These are phyloP conservation scores for Sisymbrium altissimum DNA, from an alignment of 345 rosid genomes.

Conservation along the genomic window DNA sequence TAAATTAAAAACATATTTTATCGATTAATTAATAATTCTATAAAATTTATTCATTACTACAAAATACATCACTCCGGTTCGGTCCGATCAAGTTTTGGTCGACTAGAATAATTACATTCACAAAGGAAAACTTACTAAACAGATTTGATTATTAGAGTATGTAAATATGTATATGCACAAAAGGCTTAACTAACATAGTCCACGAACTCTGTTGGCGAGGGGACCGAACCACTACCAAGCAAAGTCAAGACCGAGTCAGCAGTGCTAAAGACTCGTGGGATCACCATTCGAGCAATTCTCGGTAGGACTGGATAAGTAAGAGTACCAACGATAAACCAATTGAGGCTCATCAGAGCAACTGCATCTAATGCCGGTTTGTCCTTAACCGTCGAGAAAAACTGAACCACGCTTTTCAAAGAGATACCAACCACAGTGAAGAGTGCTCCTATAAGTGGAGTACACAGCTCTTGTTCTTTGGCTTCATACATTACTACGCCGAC, in stretches of 20 bases:
- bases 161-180: neutral
- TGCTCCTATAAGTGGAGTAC: conserved; percentile 75
- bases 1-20: too few species aligned
- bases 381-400: conserved; percentile 57
- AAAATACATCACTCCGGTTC: neutral
- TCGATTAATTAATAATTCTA: too few species aligned
- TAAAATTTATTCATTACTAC: too few species aligned
- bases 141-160: neutral
- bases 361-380: conserved; percentile 77
- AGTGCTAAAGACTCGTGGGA: conserved; percentile 16
- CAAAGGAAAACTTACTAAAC: neutral
- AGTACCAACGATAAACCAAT: conserved; percentile 77
- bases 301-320: conserved; percentile 72
- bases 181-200: conserved; percentile 17
- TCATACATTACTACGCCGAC: conserved; percentile 65
- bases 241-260: conserved; percentile 11
- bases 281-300: conserved; percentile 41
- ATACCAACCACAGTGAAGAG: conserved; percentile 70
- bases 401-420: conserved; percentile 65
- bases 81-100: neutral
- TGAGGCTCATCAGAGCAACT: conserved; percentile 71
- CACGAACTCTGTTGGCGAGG: neutral
- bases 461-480: conserved; percentile 52
- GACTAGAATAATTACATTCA: neutral
- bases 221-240: conserved; percentile 9